These are phyloP conservation scores for Garcia nutans DNA, from an alignment of 345 rosid genomes.

Conservation along the genomic window DNA sequence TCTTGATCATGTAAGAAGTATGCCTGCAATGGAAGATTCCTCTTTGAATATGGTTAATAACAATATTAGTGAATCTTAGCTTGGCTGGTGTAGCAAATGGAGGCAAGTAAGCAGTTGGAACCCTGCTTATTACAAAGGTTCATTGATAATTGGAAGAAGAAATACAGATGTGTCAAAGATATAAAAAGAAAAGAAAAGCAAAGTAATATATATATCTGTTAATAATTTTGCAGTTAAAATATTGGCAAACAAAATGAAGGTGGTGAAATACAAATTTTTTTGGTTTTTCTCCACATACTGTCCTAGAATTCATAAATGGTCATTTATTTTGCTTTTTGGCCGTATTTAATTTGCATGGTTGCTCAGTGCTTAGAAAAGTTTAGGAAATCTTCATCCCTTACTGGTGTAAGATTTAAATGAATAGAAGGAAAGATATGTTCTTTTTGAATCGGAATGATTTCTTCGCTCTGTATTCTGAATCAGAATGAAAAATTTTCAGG, in stretches of 20 bases:
- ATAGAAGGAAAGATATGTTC: background rate
- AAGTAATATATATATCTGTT: constrained; percentile 7
- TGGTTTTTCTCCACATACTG: constrained; percentile 8
- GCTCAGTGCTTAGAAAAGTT: background rate
- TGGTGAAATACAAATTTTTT: constrained; percentile 20
- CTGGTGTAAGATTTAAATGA: background rate
- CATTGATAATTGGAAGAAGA: constrained; percentile 6
- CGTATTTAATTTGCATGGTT: constrained; percentile 1
- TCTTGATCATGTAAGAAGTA: constrained; percentile 55
- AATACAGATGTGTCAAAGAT: background rate
- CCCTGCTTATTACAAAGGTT: constrained; percentile 5
- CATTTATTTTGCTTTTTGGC: background rate
- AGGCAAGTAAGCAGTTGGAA: constrained; percentile 11
- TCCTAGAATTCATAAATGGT: constrained; percentile 10
- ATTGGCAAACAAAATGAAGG: constrained; percentile 14
- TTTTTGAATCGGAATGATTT: background rate
- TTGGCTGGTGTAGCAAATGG: constrained; percentile 3
- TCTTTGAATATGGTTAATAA: constrained; percentile 42
- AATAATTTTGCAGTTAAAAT: background rate
- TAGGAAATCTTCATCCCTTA: background rate
- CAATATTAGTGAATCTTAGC: constrained; percentile 40
- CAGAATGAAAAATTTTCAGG: background rate
- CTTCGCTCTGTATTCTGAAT: background rate
- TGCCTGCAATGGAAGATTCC: constrained; percentile 40
- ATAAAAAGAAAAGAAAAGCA: background rate